Evolutionary conservation across 1,284 basidiomycete genomes (phyloP).

Genomic region (Neonothopanus nambi): DNA sequence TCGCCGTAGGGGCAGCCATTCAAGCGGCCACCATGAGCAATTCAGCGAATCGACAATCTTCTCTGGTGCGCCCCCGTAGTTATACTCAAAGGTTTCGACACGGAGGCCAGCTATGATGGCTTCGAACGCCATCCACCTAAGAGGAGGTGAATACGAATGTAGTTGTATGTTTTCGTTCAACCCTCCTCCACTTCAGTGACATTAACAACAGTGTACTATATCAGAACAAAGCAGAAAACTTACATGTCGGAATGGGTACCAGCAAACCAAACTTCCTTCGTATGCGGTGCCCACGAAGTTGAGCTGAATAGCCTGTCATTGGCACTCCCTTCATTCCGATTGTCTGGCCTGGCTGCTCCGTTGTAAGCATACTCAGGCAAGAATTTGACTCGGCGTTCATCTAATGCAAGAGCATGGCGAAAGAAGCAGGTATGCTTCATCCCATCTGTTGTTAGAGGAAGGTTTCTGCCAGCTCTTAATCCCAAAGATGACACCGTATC

Average conservation of each 20-base stretch:
- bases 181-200: not conserved
- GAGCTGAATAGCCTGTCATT: not conserved
- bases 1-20: not conserved
- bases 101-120: too few species aligned
- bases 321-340: not conserved
- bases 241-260: conserved; percentile 4
- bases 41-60: not conserved
- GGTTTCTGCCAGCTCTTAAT: not conserved
- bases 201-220: not conserved
- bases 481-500: conserved; percentile 34
- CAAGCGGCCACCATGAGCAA: not conserved
- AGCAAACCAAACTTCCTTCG: too few species aligned
- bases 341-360: not conserved
- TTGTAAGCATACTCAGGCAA: conserved; percentile 1
- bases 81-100: not conserved
- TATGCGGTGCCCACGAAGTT: too few species aligned
- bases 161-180: not conserved
- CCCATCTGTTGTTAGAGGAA: not conserved
- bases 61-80: not conserved
- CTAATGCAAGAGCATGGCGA: conserved; percentile 8
- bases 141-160: too few species aligned
- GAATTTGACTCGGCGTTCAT: conserved; percentile 8
- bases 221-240: not conserved
- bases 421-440: conserved; percentile 3
- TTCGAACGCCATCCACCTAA: too few species aligned